Evolutionary conservation across 2,329 filamentous ascomycete species (phyloP).

Genomic region (Rhexocercosporidium sp.): DNA sequence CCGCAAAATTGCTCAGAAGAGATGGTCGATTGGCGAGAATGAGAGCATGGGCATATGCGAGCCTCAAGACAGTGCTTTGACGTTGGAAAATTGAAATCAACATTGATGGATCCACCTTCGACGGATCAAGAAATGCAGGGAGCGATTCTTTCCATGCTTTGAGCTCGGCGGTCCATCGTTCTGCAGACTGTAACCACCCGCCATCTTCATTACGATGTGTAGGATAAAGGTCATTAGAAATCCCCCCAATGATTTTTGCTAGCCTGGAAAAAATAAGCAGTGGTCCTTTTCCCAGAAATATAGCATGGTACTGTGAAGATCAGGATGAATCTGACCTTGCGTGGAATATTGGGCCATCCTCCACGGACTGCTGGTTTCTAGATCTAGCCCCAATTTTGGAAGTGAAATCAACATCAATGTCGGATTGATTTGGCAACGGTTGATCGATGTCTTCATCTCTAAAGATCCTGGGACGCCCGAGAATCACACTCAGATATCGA

Average conservation of each 20-base stretch:
- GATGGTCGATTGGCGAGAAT: conserved; percentile 62
- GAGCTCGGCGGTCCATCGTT: conserved; percentile 47
- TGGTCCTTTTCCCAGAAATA: too few species aligned
- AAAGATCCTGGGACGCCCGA: conserved; percentile 63
- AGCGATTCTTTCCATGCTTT: conserved; percentile 47
- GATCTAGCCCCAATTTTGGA: conserved; percentile 35
- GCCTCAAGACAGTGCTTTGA: conserved; percentile 58
- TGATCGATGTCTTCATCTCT: conserved; percentile 70
- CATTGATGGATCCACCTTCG: conserved; percentile 48
- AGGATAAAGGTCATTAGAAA: conserved; percentile 49
- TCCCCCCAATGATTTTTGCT: conserved; percentile 47
- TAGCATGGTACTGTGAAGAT: background rate
- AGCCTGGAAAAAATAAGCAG: conserved; percentile 43
- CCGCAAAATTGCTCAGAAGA: conserved; percentile 51
- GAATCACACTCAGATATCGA: conserved; percentile 66
- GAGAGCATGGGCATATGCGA: conserved; percentile 60
- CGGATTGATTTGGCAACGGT: conserved; percentile 56
- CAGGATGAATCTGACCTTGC: background rate
- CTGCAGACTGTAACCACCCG: conserved; percentile 46
- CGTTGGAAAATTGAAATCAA: conserved; percentile 52
- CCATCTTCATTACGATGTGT: conserved; percentile 41
- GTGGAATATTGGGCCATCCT: conserved; percentile 1
- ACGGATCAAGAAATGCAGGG: conserved; percentile 42
- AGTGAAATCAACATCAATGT: conserved; percentile 59
- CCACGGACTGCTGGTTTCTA: conserved; percentile 4